Evolutionary conservation across 257 asterid species (phyloP).

Genomic region (Jacaranda mimosifolia): DNA sequence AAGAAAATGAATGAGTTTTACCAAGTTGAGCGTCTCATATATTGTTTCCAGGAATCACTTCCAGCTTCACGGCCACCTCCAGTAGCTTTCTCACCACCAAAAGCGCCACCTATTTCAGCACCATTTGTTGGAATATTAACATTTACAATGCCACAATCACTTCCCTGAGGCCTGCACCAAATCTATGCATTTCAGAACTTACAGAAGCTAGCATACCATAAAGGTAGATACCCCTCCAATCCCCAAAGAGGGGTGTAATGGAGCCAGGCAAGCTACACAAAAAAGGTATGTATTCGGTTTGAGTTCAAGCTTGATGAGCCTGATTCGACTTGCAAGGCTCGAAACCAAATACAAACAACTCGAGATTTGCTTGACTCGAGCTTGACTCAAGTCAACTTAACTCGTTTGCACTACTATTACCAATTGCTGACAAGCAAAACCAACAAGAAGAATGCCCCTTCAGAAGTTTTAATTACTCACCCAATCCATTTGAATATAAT

Average conservation of each 20-base stretch:
- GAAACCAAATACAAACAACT: too few relatives aligned
- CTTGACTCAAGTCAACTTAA: too few relatives aligned
- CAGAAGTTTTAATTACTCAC: slow-evolving; percentile 53
- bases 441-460: neutral
- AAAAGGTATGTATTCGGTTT: too few relatives aligned
- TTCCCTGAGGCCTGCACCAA: slow-evolving; percentile 81
- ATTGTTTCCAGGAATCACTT: slow-evolving; percentile 99
- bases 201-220: neutral
- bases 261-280: too few relatives aligned
- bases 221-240: too few relatives aligned
- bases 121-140: slow-evolving; percentile 97
- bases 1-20: slow-evolving; percentile 33
- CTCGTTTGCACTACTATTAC: too few relatives aligned
- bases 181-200: slow-evolving; percentile 17
- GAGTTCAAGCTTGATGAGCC: too few relatives aligned
- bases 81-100: slow-evolving; percentile 98
- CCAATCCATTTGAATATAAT: slow-evolving; percentile 93
- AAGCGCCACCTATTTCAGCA: slow-evolving; percentile 99
- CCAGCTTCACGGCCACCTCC: slow-evolving; percentile 99
- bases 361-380: too few relatives aligned
- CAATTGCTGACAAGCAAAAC: too few relatives aligned
- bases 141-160: slow-evolving; percentile 99
- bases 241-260: too few relatives aligned
- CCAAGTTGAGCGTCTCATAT: slow-evolving; percentile 99
- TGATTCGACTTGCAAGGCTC: too few relatives aligned